Evolutionary conservation across 495 filamentous ascomycete species (phyloP).

Genomic region (Chaetomidium leptoderma): DNA sequence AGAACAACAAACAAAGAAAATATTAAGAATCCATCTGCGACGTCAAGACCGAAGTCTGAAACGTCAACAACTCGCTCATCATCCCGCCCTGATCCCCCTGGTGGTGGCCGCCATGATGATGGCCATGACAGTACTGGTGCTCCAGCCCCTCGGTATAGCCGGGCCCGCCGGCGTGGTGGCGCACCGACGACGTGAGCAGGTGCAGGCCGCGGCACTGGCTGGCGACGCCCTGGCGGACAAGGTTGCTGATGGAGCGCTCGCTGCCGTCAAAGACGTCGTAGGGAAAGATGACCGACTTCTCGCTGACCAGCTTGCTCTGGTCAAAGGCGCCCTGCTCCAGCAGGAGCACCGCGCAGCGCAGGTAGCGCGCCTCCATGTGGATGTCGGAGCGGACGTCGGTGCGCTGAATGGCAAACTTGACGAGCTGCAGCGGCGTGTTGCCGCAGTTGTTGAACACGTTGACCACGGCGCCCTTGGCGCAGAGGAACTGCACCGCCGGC

Average conservation of each 20-base stretch:
- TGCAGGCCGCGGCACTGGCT: constrained; percentile 31
- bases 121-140: not conserved
- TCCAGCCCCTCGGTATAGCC: constrained; percentile 10
- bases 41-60: constrained; percentile 26
- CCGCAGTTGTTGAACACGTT: constrained; percentile 38
- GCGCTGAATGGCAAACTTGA: constrained; percentile 36
- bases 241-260: constrained; percentile 28
- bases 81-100: not conserved
- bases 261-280: constrained; percentile 34
- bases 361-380: constrained; percentile 35
- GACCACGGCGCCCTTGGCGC: constrained; percentile 23
- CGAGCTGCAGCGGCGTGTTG: constrained; percentile 35
- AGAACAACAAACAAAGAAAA: not conserved
- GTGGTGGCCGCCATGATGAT: constrained; percentile 10
- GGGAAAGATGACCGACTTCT: constrained; percentile 28
- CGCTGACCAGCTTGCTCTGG: constrained; percentile 35
- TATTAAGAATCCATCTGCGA: not conserved
- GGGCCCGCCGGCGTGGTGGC: constrained; percentile 23
- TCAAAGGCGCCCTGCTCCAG: constrained; percentile 33
- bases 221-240: constrained; percentile 32
- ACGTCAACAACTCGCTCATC: constrained; percentile 23
- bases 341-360: constrained; percentile 32
- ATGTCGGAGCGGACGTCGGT: constrained; percentile 35
- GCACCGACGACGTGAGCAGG: constrained; percentile 24
- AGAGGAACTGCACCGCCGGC: constrained; percentile 29